These are phyloP conservation scores for Trichocladium uniseriatum DNA, from an alignment of 495 filamentous ascomycete genomes.

Conservation along the genomic window DNA sequence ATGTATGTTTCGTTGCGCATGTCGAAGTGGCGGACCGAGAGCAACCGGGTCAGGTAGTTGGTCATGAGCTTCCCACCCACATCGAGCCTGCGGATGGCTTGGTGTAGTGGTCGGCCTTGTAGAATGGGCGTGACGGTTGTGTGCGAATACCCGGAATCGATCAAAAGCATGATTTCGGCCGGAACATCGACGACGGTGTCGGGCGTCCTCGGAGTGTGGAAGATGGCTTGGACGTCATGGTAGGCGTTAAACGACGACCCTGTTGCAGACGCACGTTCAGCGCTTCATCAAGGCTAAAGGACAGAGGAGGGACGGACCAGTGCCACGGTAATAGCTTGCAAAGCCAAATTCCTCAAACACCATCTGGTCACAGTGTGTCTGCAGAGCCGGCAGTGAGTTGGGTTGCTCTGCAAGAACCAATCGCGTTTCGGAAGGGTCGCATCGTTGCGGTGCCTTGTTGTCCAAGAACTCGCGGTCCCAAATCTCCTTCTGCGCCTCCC, in stretches of 20 bases:
- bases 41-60: conserved; percentile 84
- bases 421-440: conserved; percentile 71
- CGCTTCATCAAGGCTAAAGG: background rate
- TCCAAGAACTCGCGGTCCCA: conserved; percentile 90
- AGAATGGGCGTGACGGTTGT: conserved; percentile 87
- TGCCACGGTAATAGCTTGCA: conserved; percentile 65
- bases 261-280: conserved; percentile 14
- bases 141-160: conserved; percentile 90
- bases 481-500: conserved; percentile 92
- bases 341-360: conserved; percentile 99
- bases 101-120: conserved; percentile 68
- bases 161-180: conserved; percentile 71
- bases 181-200: conserved; percentile 42
- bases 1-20: conserved; percentile 88
- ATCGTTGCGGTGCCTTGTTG: conserved; percentile 53
- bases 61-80: conserved; percentile 89
- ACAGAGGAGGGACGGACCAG: conserved; percentile 45
- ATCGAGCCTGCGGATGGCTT: conserved; percentile 76
- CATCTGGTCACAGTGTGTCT: conserved; percentile 89
- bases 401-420: conserved; percentile 82
- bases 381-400: conserved; percentile 71
- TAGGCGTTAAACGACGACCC: conserved; percentile 69
- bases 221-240: conserved; percentile 61
- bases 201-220: conserved; percentile 38
- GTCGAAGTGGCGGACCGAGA: conserved; percentile 85